Base-by-base conservation (phyloP, 768 basidiomycete genomes). In the Leccinum uliginosum region DNA sequence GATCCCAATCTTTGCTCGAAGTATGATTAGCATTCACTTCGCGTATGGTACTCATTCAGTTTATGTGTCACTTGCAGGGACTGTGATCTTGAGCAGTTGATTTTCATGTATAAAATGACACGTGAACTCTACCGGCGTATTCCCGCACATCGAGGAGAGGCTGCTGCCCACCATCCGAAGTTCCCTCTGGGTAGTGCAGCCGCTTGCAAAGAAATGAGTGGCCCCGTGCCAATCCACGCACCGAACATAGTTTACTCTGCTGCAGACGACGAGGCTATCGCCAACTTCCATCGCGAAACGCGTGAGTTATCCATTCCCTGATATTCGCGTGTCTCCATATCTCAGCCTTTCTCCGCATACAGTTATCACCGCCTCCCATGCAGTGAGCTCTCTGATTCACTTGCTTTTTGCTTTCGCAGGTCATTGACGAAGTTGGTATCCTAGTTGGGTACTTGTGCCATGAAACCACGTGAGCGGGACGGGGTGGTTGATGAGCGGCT, bases 81-180 rank as follows among this genome's bases (percentile, higher is more conserved):
- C 2, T 26, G 73, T 6, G 82, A 83, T 62, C n/a, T 86, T 4
- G 75, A 65, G 0, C 68, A 77, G 24, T 59, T 85, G 46, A 72
- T 71, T 52, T 81, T 80, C 75, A 73, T 64, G 0, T 87, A 85
- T 66, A 87, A 87, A 60, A 77, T 76, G 55, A 53, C 65, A 4
- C 75, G 84, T 1, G 85, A 87, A 69, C 59, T 82, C 10, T 71
- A 73, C 3, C 78, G 86, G 30, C 80, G 85, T 15, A 80, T 85
- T 78, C 62, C 71, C 6, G 50, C 51, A 8, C 70, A 64, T 51
- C 64, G 64, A 0, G 68, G 68, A 30, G 68, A 67, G 46, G 51
- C 53, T 0, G n/a, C 53, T 11, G 11, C 21, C 0, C 6, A 27
- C 14, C 66, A 69, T 26, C 76, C 76, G 2, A 21, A 54, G 6